Evolutionary conservation across 768 basidiomycete species (phyloP), one percentile per base, ranked within the genome.

Genomic region (Sutorius australiensis): DNA sequence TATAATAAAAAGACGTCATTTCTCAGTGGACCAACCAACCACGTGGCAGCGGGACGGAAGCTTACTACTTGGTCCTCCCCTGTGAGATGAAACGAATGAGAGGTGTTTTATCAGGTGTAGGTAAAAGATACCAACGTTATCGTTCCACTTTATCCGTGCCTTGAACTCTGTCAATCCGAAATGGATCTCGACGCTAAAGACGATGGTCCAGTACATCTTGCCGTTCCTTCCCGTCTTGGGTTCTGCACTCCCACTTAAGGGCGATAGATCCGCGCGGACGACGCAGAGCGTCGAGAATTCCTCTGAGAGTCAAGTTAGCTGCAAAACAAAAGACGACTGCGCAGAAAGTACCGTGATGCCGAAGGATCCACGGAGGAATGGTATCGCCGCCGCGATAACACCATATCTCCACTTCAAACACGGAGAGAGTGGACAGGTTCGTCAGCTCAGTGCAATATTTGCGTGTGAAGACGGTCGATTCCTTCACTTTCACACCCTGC

Each of bases 401-500:
- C 88, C 88, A 90, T 58, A 91, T 79, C 66, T 90, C 87, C 27
- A 90, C 87, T 64, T 90, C 88, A 58, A 91, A 90, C 16, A 89
- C 84, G 13, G 85, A 87, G 5, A 89, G 75, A 59, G 87, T 84
- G 4, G 83, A 81, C 30, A 91, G 65, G 56, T 80, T 89, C 9
- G 88, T 90, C 34, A 91, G 77, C 64, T 90, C 88, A 0, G 88
- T 90, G 62, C 84, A 87, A 67, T 91, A 89, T 63, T 91, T 91
- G 49, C 88, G 76, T 50, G 82, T 85, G 65, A 90, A 89, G 13
- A 89, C 87, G 0, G 81, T 89, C 19, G 86, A 89, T 63, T 89
- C 88, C 55, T 89, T 88, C 48, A 90, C 89, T 72, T 80, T 87
- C 39, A 86, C 76, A 39, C 84, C 71, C 85, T 89, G 58, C 0